phyloP scores from a whole-genome alignment of 441 rosid genomes.

The Manihot esculenta region DNA sequence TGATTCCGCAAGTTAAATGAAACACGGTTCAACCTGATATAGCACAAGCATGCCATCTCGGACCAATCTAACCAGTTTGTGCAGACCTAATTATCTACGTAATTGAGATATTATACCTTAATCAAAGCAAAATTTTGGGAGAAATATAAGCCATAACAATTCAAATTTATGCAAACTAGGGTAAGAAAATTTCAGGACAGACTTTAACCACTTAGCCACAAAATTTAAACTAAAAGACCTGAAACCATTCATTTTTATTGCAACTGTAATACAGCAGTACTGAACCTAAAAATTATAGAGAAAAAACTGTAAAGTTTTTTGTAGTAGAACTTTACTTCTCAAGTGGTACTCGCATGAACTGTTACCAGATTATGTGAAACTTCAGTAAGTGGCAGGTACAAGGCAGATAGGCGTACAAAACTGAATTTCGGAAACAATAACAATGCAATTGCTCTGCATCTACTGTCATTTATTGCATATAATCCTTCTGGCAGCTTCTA shows the following conservation, averaged over 20 bases:
- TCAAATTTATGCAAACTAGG: background rate
- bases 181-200: background rate
- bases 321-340: conserved; percentile 6
- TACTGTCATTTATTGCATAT: background rate
- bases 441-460: background rate
- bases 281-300: background rate
- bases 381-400: conserved; percentile 1
- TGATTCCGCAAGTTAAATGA: background rate
- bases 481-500: background rate
- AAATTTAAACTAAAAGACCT: background rate
- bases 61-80: background rate
- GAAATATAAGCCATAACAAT: background rate
- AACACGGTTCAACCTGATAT: background rate
- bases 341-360: background rate
- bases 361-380: background rate
- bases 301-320: background rate
- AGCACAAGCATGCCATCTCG: background rate
- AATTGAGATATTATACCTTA: background rate
- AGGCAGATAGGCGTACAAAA: background rate
- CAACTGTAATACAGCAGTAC: background rate
- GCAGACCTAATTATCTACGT: background rate
- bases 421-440: background rate
- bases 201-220: background rate
- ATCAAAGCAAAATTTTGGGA: no score
- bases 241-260: background rate